phyloP scores from a whole-genome alignment of 192 early-diverging fungal genomes.

The Rhizophagus sp. region DNA sequence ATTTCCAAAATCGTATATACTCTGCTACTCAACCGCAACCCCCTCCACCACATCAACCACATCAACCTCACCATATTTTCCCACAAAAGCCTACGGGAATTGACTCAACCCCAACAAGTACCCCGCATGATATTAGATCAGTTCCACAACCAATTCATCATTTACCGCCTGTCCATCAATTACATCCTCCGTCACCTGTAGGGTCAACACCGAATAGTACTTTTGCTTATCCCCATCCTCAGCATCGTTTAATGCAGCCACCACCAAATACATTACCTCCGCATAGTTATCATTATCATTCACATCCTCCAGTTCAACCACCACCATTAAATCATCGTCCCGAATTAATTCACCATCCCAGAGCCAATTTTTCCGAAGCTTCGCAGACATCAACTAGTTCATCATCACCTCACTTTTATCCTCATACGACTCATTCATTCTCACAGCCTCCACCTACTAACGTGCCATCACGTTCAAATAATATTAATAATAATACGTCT shows the following conservation, averaged over 20 bases:
- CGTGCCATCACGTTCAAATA: neutral
- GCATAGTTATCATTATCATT: neutral
- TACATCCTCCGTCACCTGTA: constrained; percentile 13
- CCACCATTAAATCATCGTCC: constrained; percentile 21
- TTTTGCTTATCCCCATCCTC: neutral
- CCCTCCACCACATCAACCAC: neutral
- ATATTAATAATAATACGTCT: neutral
- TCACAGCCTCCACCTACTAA: neutral
- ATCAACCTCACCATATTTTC: neutral
- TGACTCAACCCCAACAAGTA: neutral
- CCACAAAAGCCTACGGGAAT: neutral
- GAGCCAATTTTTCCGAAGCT: neutral
- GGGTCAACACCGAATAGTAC: neutral
- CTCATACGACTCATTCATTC: constrained; percentile 4
- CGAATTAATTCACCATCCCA: constrained; percentile 13
- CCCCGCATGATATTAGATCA: neutral
- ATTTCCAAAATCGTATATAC: constrained; percentile 20
- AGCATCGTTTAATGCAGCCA: neutral
- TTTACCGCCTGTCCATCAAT: neutral
- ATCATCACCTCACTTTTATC: neutral
- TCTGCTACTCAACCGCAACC: neutral
- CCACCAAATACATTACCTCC: neutral
- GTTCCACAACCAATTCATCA: neutral
- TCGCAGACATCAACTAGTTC: neutral
- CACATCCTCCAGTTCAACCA: constrained; percentile 10